Conservation (phyloP, 768 basidiomycete species). For the Mycena venus region DNA sequence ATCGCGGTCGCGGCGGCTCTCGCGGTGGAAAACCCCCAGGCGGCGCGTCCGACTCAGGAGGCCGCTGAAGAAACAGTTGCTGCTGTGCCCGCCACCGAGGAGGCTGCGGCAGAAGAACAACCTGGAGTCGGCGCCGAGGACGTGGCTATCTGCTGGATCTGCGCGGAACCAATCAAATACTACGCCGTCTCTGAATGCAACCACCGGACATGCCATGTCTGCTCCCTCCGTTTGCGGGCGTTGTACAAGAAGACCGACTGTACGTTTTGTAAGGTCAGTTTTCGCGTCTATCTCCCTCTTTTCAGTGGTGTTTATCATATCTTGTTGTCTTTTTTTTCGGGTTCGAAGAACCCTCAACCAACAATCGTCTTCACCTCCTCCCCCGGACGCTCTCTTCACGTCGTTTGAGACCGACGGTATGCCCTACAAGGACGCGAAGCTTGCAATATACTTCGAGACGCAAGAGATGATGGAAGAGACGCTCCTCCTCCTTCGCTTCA, state of each 20-base stretch:
- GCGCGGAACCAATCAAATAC: constrained; percentile 94
- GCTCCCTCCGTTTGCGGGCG: constrained; percentile 87
- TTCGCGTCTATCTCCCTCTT: too few relatives aligned
- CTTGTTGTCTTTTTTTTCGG: constrained; percentile 1
- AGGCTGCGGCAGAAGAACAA: neutral
- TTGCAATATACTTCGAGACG: constrained; percentile 89
- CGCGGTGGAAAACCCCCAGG: neutral
- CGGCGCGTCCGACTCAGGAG: neutral
- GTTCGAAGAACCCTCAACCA: constrained; percentile 74
- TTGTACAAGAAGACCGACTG: constrained; percentile 95
- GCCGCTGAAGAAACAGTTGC: neutral
- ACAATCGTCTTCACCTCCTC: constrained; percentile 83
- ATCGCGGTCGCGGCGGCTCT: constrained; percentile 10
- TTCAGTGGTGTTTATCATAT: neutral
- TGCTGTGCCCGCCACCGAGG: neutral
- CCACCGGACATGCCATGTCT: constrained; percentile 96
- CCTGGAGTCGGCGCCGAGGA: constrained; percentile 47
- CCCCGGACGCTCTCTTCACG: constrained; percentile 69
- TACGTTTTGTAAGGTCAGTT: constrained; percentile 93
- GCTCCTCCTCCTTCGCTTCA: constrained; percentile 91
- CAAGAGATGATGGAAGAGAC: constrained; percentile 97
- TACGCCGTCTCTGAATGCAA: constrained; percentile 92
- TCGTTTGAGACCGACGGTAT: constrained; percentile 69
- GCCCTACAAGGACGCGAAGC: constrained; percentile 76
- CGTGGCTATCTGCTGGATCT: constrained; percentile 85